Percentiles rank a stretch among this genome's conserved stretches.
Conservation (phyloP, 1,139 yeast species). For the Scheffersomyces segobiensis region DNA sequence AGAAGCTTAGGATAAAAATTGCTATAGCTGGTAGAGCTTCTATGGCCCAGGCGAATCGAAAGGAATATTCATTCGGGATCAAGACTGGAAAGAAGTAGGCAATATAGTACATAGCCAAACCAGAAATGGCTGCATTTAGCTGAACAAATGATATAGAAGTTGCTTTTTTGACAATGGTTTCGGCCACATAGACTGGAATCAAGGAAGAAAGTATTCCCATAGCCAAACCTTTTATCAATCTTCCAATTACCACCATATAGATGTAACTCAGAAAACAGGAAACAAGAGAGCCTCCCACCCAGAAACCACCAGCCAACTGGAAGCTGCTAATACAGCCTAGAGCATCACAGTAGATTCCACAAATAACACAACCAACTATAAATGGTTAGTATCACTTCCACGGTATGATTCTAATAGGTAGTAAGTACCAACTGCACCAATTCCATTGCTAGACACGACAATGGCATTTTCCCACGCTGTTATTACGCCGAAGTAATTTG, state of each 20-base stretch:
- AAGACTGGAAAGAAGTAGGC: constrained; percentile 19
- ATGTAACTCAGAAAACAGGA: constrained; percentile 26
- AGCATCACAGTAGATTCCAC: constrained; percentile 31
- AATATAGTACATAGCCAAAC: constrained; percentile 20
- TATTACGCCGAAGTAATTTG: constrained; percentile 22
- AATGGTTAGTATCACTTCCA: constrained; percentile 7
- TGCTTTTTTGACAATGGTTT: constrained; percentile 30
- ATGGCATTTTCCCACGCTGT: constrained; percentile 26
- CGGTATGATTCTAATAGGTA: not conserved
- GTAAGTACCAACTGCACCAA: constrained; percentile 34
- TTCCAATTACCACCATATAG: constrained; percentile 27
- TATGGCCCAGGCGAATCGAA: constrained; percentile 27
- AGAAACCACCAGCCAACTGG: constrained; percentile 25
- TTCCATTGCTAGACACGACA: constrained; percentile 27
- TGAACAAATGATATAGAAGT: constrained; percentile 23
- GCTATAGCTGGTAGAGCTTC: constrained; percentile 18
- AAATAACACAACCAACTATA: constrained; percentile 32
- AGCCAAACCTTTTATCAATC: constrained; percentile 31
- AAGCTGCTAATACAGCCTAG: constrained; percentile 29
- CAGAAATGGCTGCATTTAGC: constrained; percentile 21
- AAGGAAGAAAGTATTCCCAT: constrained; percentile 32
- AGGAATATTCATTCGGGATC: constrained; percentile 14
- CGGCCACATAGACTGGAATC: constrained; percentile 35
- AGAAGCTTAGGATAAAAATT: constrained; percentile 46
- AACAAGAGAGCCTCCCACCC: constrained; percentile 29